phyloP scores from a whole-genome alignment of 2,329 filamentous ascomycete genomes.

The Furcasterigmium furcatum region DNA sequence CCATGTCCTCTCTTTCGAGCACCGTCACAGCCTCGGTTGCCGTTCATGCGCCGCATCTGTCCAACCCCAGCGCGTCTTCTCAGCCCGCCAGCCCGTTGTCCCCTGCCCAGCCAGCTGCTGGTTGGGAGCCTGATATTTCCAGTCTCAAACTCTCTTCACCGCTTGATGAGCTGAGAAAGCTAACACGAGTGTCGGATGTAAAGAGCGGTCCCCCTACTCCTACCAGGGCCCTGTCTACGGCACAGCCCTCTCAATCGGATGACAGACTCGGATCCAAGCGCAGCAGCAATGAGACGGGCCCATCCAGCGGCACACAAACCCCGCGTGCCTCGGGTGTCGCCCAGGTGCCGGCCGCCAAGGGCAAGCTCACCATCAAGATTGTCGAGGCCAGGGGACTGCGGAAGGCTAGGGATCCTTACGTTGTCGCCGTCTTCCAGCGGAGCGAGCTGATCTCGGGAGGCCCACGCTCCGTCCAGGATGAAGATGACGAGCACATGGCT shows the following conservation, averaged over 20 bases:
- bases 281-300: constrained; percentile 37
- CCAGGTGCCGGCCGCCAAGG: constrained; percentile 70
- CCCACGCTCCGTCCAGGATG: constrained; percentile 61
- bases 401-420: constrained; percentile 85
- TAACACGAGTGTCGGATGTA: constrained; percentile 76
- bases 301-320: constrained; percentile 50
- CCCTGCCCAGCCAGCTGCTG: constrained; percentile 40
- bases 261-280: constrained; percentile 28
- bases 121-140: constrained; percentile 31
- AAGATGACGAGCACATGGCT: constrained; percentile 45
- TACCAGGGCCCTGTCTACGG: constrained; percentile 76
- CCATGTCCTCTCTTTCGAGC: constrained; percentile 59
- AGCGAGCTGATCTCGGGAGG: constrained; percentile 94
- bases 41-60: constrained; percentile 66
- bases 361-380: constrained; percentile 87
- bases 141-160: constrained; percentile 55
- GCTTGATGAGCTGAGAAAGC: constrained; percentile 72
- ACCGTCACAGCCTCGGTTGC: constrained; percentile 56
- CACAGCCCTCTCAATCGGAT: constrained; percentile 49
- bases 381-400: constrained; percentile 79
- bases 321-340: constrained; percentile 48
- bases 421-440: constrained; percentile 94
- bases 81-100: constrained; percentile 48
- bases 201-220: constrained; percentile 95
- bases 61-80: constrained; percentile 57